These are phyloP conservation scores for Lactuca sativa DNA, from an alignment of 129 eudicot species.

Conservation along the genomic window DNA sequence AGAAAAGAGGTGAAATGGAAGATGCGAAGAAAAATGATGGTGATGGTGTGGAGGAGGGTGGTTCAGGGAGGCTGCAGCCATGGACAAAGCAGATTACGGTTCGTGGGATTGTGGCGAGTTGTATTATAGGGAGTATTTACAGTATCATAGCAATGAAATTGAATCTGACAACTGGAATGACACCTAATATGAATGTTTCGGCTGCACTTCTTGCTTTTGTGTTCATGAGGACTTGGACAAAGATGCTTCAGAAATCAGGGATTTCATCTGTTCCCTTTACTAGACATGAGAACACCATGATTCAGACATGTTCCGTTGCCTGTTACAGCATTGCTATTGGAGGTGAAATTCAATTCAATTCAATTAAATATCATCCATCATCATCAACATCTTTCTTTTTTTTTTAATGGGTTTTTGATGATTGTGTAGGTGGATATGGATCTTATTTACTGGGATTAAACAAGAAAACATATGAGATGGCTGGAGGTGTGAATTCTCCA, in stretches of 20 bases:
- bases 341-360: conserved; percentile 31
- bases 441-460: conserved; percentile 66
- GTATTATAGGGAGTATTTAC: conserved; percentile 55
- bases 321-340: conserved; percentile 77
- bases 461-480: conserved; percentile 68
- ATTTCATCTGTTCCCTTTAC: conserved; percentile 60
- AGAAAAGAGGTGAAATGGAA: conserved; percentile 29
- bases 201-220: conserved; percentile 83
- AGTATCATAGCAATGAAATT: conserved; percentile 80
- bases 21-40: conserved; percentile 26
- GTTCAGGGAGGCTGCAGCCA: conserved; percentile 51
- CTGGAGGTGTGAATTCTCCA: conserved; percentile 53
- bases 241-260: conserved; percentile 56
- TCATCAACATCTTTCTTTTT: not conserved
- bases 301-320: conserved; percentile 84
- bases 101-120: conserved; percentile 60
- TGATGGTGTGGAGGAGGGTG: conserved; percentile 1
- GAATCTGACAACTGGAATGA: conserved; percentile 75
- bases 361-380: too few relatives aligned
- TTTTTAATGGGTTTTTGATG: conserved; percentile 1
- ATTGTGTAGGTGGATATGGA: conserved; percentile 68
- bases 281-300: conserved; percentile 85
- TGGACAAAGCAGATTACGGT: conserved; percentile 70
- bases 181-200: conserved; percentile 75
- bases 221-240: conserved; percentile 67